A percentile compares a stretch with the other conserved stretches of the same genome.
phyloP scores from a whole-genome alignment of 2,329 filamentous ascomycete genomes.

The Trichoderma sp. region DNA sequence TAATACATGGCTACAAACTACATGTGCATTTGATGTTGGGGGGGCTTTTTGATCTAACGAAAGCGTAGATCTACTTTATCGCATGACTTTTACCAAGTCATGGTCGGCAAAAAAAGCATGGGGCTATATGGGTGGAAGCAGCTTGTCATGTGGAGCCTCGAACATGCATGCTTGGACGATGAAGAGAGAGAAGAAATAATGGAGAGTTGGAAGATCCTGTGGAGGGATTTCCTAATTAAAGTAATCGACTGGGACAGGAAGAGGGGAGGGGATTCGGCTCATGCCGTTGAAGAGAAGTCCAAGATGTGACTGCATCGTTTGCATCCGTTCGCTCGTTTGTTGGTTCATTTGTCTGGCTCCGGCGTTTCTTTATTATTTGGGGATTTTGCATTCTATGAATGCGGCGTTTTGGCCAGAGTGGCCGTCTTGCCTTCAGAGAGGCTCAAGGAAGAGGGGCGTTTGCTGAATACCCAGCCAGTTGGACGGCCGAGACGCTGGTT shows the following conservation, averaged over 20 bases:
- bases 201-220: slow-evolving; percentile 56
- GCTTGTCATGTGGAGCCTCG: slow-evolving; percentile 64
- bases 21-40: neutral
- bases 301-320: slow-evolving; percentile 10
- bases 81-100: slow-evolving; percentile 77
- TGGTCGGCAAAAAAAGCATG: slow-evolving; percentile 70
- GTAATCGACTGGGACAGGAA: slow-evolving; percentile 53
- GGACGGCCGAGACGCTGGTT: neutral
- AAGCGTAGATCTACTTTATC: slow-evolving; percentile 63
- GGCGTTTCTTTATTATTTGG: neutral
- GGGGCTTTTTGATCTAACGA: neutral
- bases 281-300: slow-evolving; percentile 20
- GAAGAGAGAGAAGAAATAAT: slow-evolving; percentile 46
- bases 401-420: slow-evolving; percentile 2
- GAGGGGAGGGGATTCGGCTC: slow-evolving; percentile 52
- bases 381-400: neutral
- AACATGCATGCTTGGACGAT: slow-evolving; percentile 59
- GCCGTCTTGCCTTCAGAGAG: neutral
- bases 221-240: slow-evolving; percentile 56
- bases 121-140: slow-evolving; percentile 73
- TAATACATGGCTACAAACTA: neutral
- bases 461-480: neutral
- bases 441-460: neutral
- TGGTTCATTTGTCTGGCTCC: neutral
- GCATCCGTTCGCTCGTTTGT: neutral